Evolutionary conservation across 345 rosid genomes (phyloP).

Genomic region (Camelina sativa): DNA sequence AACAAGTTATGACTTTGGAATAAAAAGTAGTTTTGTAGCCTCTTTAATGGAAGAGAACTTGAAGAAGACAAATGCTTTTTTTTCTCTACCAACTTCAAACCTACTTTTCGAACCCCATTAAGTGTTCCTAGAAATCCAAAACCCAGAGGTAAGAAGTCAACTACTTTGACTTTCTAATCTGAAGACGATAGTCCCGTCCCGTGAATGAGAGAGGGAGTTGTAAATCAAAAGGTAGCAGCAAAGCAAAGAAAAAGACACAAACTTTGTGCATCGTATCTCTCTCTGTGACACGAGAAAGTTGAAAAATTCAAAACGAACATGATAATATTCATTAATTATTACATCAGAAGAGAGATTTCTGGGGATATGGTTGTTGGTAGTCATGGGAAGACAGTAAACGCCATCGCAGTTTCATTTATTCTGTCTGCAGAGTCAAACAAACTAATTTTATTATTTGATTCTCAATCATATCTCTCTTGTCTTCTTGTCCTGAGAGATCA

Average conservation of each 20-base stretch:
- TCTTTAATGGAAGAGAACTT: conserved; percentile 27
- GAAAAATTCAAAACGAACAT: conserved; percentile 27
- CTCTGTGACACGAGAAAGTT: conserved; percentile 37
- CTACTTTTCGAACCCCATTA: conserved; percentile 32
- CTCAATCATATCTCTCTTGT: conserved; percentile 12
- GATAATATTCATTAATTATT: conserved; percentile 27
- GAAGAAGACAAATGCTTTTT: neutral
- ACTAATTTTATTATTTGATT: conserved; percentile 28
- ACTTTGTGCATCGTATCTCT: conserved; percentile 8
- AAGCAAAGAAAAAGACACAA: conserved; percentile 24
- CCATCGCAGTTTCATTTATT: conserved; percentile 43
- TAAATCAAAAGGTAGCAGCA: conserved; percentile 25
- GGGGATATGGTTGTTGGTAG: conserved; percentile 43
- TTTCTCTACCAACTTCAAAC: conserved; percentile 20
- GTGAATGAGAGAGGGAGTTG: conserved; percentile 29
- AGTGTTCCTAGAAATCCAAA: conserved; percentile 18
- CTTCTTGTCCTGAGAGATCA: conserved; percentile 28
- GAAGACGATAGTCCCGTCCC: conserved; percentile 16
- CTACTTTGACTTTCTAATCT: conserved; percentile 31
- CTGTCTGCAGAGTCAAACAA: conserved; percentile 40
- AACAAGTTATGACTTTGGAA: neutral
- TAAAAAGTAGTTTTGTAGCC: neutral
- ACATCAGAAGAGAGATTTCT: conserved; percentile 24
- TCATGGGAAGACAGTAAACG: conserved; percentile 42
- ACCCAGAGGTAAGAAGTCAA: conserved; percentile 19